These are phyloP conservation scores for Clitoria ternatea DNA, from an alignment of 306 rosid species.

Conservation along the genomic window DNA sequence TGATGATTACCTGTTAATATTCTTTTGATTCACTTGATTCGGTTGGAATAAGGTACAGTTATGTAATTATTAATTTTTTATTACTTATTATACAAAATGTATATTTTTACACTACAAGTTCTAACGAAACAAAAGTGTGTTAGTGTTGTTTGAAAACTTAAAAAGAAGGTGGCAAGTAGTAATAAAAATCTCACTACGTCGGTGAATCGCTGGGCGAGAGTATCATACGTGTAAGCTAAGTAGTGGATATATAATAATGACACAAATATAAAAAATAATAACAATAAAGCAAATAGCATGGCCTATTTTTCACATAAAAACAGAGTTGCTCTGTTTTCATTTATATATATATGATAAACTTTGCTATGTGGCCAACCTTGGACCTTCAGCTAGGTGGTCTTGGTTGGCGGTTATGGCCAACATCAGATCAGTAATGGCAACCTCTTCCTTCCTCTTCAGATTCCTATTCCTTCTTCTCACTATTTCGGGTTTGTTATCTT, in stretches of 20 bases:
- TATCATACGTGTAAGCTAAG: not conserved
- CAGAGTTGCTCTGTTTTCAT: conserved; percentile 23
- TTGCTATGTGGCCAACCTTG: conserved; percentile 15
- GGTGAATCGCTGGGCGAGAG: not conserved
- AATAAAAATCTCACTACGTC: conserved; percentile 1
- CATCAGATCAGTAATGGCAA: conserved; percentile 45
- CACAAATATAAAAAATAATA: not conserved
- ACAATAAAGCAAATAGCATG: not conserved
- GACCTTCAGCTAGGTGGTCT: not conserved
- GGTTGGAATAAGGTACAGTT: not conserved
- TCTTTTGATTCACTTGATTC: not conserved
- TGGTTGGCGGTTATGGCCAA: conserved; percentile 11
- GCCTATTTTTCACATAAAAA: conserved; percentile 15
- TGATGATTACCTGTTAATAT: not conserved
- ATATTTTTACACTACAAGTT: too few relatives aligned
- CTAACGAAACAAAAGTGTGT: too few relatives aligned
- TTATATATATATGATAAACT: conserved; percentile 11
- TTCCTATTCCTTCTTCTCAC: conserved; percentile 42
- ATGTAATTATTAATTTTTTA: too few relatives aligned
- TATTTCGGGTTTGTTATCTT: conserved; percentile 45
- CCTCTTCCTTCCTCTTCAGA: conserved; percentile 31
- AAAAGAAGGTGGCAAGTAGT: too few relatives aligned
- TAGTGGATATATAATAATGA: conserved; percentile 10
- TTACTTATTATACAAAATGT: too few relatives aligned
- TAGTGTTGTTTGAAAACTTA: too few relatives aligned